Conservation (phyloP, 768 basidiomycete genomes). For the Tephrocybe sp. region DNA sequence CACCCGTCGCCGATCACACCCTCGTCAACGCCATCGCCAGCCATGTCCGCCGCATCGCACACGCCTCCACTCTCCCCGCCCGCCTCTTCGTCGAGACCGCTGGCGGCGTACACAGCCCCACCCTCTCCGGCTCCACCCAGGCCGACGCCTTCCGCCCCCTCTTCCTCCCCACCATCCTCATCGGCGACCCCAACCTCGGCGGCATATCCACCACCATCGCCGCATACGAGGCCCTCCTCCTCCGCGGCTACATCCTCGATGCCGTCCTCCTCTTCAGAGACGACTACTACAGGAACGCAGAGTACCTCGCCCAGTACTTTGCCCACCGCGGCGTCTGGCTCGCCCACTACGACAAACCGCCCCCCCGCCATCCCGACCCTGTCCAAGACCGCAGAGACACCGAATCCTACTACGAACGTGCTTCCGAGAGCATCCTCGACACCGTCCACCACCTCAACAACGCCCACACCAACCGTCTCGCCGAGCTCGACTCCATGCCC, state of each 20-base stretch:
- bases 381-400: conserved; percentile 51
- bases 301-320: conserved; percentile 82
- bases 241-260: conserved; percentile 91
- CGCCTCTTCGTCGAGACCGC: conserved; percentile 93
- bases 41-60: conserved; percentile 56
- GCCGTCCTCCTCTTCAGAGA: conserved; percentile 83
- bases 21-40: conserved; percentile 64
- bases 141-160: conserved; percentile 84
- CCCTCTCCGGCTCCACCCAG: conserved; percentile 80
- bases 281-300: conserved; percentile 83
- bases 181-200: conserved; percentile 88
- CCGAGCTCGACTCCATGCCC: conserved; percentile 77
- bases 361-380: conserved; percentile 41
- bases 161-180: conserved; percentile 82
- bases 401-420: conserved; percentile 68
- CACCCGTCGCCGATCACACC: conserved; percentile 49
- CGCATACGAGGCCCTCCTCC: conserved; percentile 84
- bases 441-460: conserved; percentile 60
- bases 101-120: conserved; percentile 94
- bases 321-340: conserved; percentile 65
- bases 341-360: conserved; percentile 56
- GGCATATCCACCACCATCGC: conserved; percentile 92
- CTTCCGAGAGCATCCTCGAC: conserved; percentile 34
- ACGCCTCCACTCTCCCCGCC: conserved; percentile 23
- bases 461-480: conserved; percentile 64